phyloP scores from a whole-genome alignment of 805 yeast species.

The Spathaspora boniae region DNA sequence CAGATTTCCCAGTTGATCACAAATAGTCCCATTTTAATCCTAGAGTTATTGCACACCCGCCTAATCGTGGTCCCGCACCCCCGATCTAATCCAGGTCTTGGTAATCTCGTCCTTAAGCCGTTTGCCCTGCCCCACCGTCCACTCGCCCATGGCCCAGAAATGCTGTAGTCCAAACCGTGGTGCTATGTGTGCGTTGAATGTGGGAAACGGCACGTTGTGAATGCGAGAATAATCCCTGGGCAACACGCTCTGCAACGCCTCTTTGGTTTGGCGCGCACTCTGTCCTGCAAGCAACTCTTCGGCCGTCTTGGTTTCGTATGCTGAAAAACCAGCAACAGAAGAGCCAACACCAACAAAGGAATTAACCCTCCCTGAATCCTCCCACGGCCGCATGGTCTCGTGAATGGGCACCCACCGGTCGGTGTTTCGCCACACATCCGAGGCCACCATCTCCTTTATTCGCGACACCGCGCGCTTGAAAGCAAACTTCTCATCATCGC shows the following conservation, averaged over 20 bases:
- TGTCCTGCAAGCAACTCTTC: slow-evolving; percentile 5
- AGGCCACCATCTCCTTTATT: slow-evolving; percentile 55
- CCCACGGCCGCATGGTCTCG: slow-evolving; percentile 57
- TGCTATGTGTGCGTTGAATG: slow-evolving; percentile 20
- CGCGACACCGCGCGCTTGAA: slow-evolving; percentile 68
- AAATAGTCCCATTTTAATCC: too few relatives aligned
- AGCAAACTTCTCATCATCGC: slow-evolving; percentile 76
- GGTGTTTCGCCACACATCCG: slow-evolving; percentile 46
- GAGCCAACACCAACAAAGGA: too few relatives aligned
- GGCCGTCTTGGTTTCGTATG: neutral
- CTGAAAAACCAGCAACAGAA: neutral
- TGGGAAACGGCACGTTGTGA: slow-evolving; percentile 19
- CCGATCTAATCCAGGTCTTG: slow-evolving; percentile 48
- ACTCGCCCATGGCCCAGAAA: slow-evolving; percentile 67
- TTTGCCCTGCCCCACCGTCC: slow-evolving; percentile 47
- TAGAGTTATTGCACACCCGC: too few relatives aligned
- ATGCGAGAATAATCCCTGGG: slow-evolving; percentile 23
- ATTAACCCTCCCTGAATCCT: too few relatives aligned
- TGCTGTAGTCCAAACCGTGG: slow-evolving; percentile 35
- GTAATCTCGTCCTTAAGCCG: slow-evolving; percentile 53
- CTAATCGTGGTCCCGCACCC: slow-evolving; percentile 14
- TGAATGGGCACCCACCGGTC: slow-evolving; percentile 57
- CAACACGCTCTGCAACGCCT: slow-evolving; percentile 10
- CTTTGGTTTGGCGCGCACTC: slow-evolving; percentile 10
- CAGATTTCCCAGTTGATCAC: too few relatives aligned